phyloP scores from a whole-genome alignment of 768 basidiomycete genomes.

The Russula compacta region DNA sequence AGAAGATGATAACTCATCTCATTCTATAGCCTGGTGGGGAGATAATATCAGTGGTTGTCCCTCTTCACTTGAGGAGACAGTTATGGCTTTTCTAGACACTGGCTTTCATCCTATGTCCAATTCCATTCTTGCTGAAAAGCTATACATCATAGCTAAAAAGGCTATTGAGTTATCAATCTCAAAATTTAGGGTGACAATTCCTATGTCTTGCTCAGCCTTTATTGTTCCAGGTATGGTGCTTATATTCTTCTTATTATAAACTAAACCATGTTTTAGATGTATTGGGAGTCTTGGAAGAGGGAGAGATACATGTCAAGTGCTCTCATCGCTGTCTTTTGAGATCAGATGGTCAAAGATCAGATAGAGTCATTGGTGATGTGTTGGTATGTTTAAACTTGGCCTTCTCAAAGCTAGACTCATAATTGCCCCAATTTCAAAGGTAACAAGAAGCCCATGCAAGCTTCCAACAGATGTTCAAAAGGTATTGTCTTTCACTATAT shows the following conservation, averaged over 20 bases:
- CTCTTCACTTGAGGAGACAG: constrained; percentile 54
- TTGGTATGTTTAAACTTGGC: constrained; percentile 31
- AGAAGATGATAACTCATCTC: constrained; percentile 22
- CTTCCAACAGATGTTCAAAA: constrained; percentile 59
- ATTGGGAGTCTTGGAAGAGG: constrained; percentile 38
- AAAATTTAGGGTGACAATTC: constrained; percentile 42
- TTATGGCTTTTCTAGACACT: constrained; percentile 45
- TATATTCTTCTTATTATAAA: not conserved
- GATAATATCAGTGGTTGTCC: constrained; percentile 54
- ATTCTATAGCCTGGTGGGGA: constrained; percentile 62
- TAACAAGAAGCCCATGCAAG: constrained; percentile 63
- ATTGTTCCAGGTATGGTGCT: constrained; percentile 43
- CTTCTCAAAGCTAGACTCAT: not conserved
- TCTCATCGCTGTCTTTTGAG: constrained; percentile 35
- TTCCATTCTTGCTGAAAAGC: constrained; percentile 44
- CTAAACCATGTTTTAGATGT: constrained; percentile 35
- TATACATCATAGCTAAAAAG: constrained; percentile 39
- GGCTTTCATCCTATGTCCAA: constrained; percentile 47
- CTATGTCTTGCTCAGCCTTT: constrained; percentile 53
- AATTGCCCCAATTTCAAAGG: constrained; percentile 25
- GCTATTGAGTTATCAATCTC: constrained; percentile 35
- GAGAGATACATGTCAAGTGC: constrained; percentile 50
- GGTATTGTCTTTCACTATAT: constrained; percentile 25
- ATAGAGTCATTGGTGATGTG: constrained; percentile 48
- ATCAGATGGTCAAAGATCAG: constrained; percentile 36